Percentiles rank a stretch among this genome's conserved stretches.
phyloP scores from a whole-genome alignment of 225 moss, liverwort and hornwort genomes.

The Pleurozium schreberi region DNA sequence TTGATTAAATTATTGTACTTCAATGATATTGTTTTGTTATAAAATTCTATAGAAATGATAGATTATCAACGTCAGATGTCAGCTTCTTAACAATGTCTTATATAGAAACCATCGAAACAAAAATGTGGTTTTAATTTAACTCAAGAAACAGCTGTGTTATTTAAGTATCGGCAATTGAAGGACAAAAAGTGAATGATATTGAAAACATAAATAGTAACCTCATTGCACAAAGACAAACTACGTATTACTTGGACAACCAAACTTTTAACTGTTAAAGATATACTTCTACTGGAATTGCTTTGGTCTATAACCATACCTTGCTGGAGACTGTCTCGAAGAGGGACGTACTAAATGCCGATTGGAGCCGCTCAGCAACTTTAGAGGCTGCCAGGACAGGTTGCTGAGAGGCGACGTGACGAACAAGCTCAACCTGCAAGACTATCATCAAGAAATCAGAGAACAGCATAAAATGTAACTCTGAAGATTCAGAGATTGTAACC shows the following conservation, averaged over 20 bases:
- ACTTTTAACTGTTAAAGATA: neutral
- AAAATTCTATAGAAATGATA: neutral
- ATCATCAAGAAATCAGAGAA: neutral
- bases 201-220: neutral
- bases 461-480: neutral
- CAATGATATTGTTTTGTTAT: neutral
- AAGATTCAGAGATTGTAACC: neutral
- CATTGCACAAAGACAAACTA: neutral
- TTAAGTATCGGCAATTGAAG: neutral
- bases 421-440: slow-evolving; percentile 70
- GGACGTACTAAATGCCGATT: slow-evolving; percentile 44
- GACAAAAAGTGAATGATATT: neutral
- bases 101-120: neutral
- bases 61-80: neutral
- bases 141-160: neutral
- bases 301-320: slow-evolving; percentile 8
- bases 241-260: neutral
- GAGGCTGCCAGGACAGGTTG: slow-evolving; percentile 66
- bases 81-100: neutral
- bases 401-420: slow-evolving; percentile 68
- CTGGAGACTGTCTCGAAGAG: slow-evolving; percentile 14
- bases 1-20: neutral
- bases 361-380: slow-evolving; percentile 65
- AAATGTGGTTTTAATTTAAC: neutral
- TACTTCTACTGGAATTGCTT: neutral